Base-by-base conservation (phyloP, 257 asterid genomes). In the Solanum neorickii region DNA sequence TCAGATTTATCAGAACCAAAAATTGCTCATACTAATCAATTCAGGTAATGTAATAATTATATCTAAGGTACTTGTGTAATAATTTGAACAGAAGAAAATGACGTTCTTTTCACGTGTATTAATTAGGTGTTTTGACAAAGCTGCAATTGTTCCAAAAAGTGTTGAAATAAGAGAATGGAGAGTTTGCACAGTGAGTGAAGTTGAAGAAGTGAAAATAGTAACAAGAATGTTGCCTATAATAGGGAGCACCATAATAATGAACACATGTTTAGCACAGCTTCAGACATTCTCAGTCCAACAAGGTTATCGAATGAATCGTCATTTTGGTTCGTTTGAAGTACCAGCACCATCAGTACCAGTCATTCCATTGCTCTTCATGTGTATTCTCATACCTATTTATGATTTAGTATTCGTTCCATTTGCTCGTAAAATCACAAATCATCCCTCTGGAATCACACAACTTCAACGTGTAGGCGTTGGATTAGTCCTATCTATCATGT, bases 381-480 rank as follows among this genome's bases (percentile, higher is more conserved):
- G 89, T 93, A 20, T 94, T 70, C 90, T 94, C 18, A 90, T 95
- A 84, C 98, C 98, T 1, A 16, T 93, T 70, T 95, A 95, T 90
- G 96, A 95, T 69, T 74, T 72, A 9, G 3, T 90, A 20, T 91
- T 95, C 72, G 93, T 93, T 31, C 98, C 98, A 41, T 90, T 94
- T 16, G 91, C 91, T 1, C 91, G 95, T 9, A 90, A 83, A 12
- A 62, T 91, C 90, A 95, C 98, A 18, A 73, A 86, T 1, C 93
- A 93, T 44, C 98, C 98, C 1, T 65, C 94, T 1, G 98, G 98
- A 16, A 91, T 95, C 89, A 88, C 98, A 6, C 96, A 92, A 86
- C 97, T 94, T 9, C 98, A 95, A 65, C 92, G 98, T 0, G 94
- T 95, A 0, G 98, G 98, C 0, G 94, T 95, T 4, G 98, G 98